Conservation (phyloP, 2,329 filamentous ascomycete species). For the Apiospora pterosperma region DNA sequence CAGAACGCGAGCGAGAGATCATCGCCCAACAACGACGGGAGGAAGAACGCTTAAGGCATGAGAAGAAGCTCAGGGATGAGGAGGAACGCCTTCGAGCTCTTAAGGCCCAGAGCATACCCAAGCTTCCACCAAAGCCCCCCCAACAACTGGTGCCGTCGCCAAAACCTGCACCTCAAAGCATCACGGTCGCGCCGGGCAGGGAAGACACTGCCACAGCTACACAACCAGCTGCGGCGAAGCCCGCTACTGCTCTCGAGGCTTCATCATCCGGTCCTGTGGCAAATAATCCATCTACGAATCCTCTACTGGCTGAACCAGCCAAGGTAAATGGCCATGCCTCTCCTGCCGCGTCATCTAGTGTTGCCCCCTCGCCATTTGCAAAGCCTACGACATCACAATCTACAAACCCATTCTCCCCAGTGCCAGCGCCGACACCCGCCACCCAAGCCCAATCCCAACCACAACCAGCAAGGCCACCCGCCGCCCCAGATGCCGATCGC, state of each 20-base stretch:
- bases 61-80: slow-evolving; percentile 43
- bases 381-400: slow-evolving; percentile 2
- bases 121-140: slow-evolving; percentile 34
- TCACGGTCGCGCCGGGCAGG: not conserved
- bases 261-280: not conserved
- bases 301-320: not conserved
- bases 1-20: slow-evolving; percentile 35
- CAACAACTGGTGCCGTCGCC: slow-evolving; percentile 14
- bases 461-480: not conserved
- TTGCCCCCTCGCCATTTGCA: not conserved
- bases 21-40: slow-evolving; percentile 42
- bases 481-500: slow-evolving; percentile 30
- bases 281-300: not conserved
- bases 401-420: not conserved
- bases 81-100: slow-evolving; percentile 46
- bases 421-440: not conserved
- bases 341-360: slow-evolving; percentile 2
- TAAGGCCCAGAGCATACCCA: slow-evolving; percentile 41
- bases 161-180: slow-evolving; percentile 1
- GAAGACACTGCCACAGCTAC: not conserved
- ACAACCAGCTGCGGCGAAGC: not conserved
- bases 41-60: slow-evolving; percentile 40
- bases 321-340: not conserved
- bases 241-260: not conserved
- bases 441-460: not conserved